Evolutionary conservation across 805 yeast species (phyloP), one percentile per base, ranked within the genome.

Genomic region (Kregervanrija pseudodelftensis): DNA sequence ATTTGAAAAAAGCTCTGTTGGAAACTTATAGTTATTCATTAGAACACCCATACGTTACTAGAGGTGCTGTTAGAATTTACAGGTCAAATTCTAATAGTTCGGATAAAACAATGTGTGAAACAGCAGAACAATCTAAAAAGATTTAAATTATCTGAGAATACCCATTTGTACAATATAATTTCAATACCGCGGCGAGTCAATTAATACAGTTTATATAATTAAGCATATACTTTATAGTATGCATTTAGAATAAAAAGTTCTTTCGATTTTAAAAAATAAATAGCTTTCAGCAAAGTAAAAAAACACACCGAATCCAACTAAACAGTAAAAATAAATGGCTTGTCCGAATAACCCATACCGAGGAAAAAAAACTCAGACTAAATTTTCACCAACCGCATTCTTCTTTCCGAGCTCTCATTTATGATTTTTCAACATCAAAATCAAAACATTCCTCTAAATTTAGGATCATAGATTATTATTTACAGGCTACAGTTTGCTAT

Each of bases 21-120:
- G 88, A 82, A 58, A 70, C 83, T 33, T 72, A 65, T 53, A 72
- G 77, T 44, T 68, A 74, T 49, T 74, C 88, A 1, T 60, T 70
- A 51, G 60, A 58, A 39, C 68, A 77, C 51, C 88, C 88, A 31
- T 74, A 68, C 45, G 15, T 30, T 28, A 22, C 37, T 4, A 49
- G 47, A 43, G 54, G 53, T 31, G 54, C 51, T 30, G 48, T 47
- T 11, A 47, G 49, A 36, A 35, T 51, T 12, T 51, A 51, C 38
- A 47, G 41, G 28, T 39, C 28, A 7, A 22, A 22, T 11, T 12
- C 28, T 22, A 22, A 22, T 22, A 22, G 28, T 22, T 22, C 28
- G 28, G 28, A 22, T 22, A 22, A 22, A 22, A 22, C 28, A 22
- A 22, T 22, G 28, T 22, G 28, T 22, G 28, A 22, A 22, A 22